Evolutionary conservation across 2,329 filamentous ascomycete species (phyloP).

Genomic region (Chrysoporthe puriensis): DNA sequence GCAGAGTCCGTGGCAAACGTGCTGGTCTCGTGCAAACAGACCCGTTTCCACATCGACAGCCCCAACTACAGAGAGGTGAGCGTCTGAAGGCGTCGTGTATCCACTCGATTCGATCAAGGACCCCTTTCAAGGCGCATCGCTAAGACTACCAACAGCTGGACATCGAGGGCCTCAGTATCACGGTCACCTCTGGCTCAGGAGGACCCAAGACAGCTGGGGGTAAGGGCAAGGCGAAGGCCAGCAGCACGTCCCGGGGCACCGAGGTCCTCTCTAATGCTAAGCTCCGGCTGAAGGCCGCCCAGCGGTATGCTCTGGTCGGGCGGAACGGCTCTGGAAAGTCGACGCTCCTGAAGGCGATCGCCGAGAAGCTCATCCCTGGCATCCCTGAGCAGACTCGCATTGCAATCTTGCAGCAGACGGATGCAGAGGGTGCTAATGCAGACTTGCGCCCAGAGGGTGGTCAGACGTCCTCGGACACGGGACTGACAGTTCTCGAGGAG

Average conservation of each 20-base stretch:
- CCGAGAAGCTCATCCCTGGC: constrained; percentile 77
- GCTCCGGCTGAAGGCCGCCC: constrained; percentile 71
- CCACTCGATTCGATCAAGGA: no score
- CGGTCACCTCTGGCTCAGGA: constrained; percentile 52
- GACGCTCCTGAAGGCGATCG: constrained; percentile 73
- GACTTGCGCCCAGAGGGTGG: constrained; percentile 34
- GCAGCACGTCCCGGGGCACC: constrained; percentile 46
- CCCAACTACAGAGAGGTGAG: constrained; percentile 60
- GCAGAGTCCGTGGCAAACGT: constrained; percentile 57
- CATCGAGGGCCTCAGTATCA: constrained; percentile 73
- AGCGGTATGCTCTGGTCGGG: constrained; percentile 77
- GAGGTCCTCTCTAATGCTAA: constrained; percentile 74
- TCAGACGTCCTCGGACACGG: constrained; percentile 21
- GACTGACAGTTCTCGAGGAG: constrained; percentile 62
- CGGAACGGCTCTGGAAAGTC: constrained; percentile 85
- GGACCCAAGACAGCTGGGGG: constrained; percentile 15
- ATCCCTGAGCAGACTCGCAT: constrained; percentile 69
- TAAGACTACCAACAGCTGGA: constrained; percentile 54
- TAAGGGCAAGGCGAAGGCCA: constrained; percentile 44
- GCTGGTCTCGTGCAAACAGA: constrained; percentile 68
- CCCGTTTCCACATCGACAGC: constrained; percentile 63
- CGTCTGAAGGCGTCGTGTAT: background rate
- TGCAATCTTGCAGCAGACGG: constrained; percentile 71
- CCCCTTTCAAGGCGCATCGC: background rate
- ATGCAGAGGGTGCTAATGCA: constrained; percentile 40